phyloP scores from a whole-genome alignment of 441 rosid genomes.

The Pelargonium fulgidum region DNA sequence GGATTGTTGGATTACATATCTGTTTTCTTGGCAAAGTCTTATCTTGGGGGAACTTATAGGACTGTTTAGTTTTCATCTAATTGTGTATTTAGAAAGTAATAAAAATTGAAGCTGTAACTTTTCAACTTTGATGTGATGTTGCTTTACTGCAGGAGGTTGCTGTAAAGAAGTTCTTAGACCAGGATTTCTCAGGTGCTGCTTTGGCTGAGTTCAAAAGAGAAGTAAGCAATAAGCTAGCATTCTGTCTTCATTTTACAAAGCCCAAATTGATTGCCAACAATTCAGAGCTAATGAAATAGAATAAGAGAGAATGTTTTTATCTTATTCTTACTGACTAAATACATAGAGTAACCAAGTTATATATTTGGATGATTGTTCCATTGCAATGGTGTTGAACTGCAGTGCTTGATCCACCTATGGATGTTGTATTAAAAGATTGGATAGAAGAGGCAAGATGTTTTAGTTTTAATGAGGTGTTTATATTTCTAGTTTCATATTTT shows the following conservation, averaged over 20 bases:
- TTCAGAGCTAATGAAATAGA: not conserved
- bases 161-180: constrained; percentile 97
- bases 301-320: not conserved
- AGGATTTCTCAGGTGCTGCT: constrained; percentile 98
- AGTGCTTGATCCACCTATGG: not conserved
- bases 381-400: not conserved
- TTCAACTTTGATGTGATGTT: constrained; percentile 22
- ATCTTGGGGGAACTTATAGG: not conserved
- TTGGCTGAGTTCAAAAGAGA: constrained; percentile 94
- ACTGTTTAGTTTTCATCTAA: not conserved
- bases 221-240: constrained; percentile 47
- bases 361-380: not conserved
- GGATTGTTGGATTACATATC: not conserved
- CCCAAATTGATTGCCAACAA: constrained; percentile 3
- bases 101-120: constrained; percentile 12
- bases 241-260: constrained; percentile 10
- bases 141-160: constrained; percentile 80
- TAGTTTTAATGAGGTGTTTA: not conserved
- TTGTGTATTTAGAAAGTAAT: not conserved
- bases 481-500: not conserved
- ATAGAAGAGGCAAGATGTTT: not conserved
- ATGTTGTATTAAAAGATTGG: not conserved
- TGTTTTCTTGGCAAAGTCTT: constrained; percentile 13
- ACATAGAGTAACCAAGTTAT: no score
- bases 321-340: no score